Base-by-base conservation (phyloP, 1,284 basidiomycete species). In the Agaricales sp. region DNA sequence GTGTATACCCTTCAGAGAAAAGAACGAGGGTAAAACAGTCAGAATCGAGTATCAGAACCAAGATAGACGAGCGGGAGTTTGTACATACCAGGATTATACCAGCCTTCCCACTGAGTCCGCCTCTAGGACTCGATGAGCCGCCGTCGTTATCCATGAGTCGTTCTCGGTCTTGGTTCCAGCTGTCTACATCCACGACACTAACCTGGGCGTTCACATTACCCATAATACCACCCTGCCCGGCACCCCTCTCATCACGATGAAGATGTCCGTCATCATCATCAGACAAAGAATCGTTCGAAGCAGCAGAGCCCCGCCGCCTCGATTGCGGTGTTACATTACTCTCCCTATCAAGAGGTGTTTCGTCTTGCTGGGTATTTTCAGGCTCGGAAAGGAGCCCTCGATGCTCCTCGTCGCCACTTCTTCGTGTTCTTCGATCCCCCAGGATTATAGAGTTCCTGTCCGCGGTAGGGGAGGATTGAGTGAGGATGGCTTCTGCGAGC, bases 1-100 rank as follows among this genome's bases (percentile, higher is more conserved):
- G 63, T 94, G 91, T 50, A 94, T 93, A 30, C 91, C 91, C 87
- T 89, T 54, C 16, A 43, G 14, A 30, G 37, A 23, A 44, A 51
- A 35, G 8, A n/a, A n/a, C n/a, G n/a, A n/a, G n/a, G 30, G 30
- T 35, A 35, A 35, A 41, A 47, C 45, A 54, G n/a, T 46, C 16
- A 52, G 46, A 44, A 46, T 45, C 21, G 45, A 43, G 53, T 47
- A 44, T 45, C 44, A 38, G 22, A 41, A 19, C 35, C 46, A 45
- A 24, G 4, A n/a, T n/a, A 16, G 21, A 51, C 14, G 46, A 2
- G 30, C 30, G 47, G 38, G 57, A 50, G 65, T 83, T 54, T 57
- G n/a, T n/a, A n/a, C n/a, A n/a, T n/a, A 91, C 88, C 49, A 95
- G 68, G 51, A 95, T 92, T 24, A 91, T 82, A n/a, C 92, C 92